These are phyloP conservation scores for Pelargonium australe DNA, from an alignment of 441 rosid species.

Conservation along the genomic window DNA sequence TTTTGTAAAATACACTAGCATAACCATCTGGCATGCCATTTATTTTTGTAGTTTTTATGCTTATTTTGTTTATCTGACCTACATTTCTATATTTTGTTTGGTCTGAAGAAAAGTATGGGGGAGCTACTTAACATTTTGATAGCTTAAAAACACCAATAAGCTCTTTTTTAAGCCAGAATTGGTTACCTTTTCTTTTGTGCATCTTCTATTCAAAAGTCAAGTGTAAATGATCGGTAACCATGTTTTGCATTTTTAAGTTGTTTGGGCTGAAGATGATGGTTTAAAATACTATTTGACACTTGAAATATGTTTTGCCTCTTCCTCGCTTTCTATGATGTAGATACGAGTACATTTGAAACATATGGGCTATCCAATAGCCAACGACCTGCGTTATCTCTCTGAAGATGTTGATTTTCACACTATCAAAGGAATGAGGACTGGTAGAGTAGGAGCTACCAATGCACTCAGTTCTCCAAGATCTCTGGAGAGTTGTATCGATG, in stretches of 20 bases:
- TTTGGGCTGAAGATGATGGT: neutral
- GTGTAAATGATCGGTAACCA: too few relatives aligned
- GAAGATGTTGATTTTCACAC: constrained; percentile 30
- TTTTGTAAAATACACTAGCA: neutral
- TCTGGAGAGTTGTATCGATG: constrained; percentile 16
- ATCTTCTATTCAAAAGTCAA: too few relatives aligned
- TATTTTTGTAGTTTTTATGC: neutral
- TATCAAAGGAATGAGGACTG: constrained; percentile 38
- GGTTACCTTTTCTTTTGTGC: neutral
- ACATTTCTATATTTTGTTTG: neutral
- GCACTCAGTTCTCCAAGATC: constrained; percentile 26
- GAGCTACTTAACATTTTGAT: neutral
- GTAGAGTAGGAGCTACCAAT: constrained; percentile 39
- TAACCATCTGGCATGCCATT: neutral
- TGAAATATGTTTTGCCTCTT: neutral
- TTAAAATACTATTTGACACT: neutral
- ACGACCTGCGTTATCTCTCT: constrained; percentile 66
- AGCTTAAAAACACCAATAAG: neutral
- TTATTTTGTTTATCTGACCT: constrained; percentile 1
- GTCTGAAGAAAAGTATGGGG: neutral
- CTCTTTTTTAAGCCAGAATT: neutral
- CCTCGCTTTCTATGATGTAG: constrained; percentile 28
- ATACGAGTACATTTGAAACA: constrained; percentile 82
- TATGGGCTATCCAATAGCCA: constrained; percentile 81
- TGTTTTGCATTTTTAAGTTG: neutral